Evolutionary conservation across 176 grass and related monocot genomes (phyloP), one percentile per base, ranked within the genome.

Genomic region (Triticum turgidum): DNA sequence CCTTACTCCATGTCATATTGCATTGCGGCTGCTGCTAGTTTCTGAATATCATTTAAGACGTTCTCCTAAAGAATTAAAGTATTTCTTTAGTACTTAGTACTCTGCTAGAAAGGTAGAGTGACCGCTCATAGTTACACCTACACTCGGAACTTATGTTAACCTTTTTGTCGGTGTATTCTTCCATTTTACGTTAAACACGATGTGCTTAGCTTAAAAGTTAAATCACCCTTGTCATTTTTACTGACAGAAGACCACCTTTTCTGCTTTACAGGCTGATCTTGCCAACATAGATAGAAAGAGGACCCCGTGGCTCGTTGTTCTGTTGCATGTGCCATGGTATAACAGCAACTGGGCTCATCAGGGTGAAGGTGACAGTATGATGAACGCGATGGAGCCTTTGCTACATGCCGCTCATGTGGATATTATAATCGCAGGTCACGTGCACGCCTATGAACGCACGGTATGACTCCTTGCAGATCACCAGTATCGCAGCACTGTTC

Each of bases 321-420:
- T 92, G 61, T 89, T 95, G 71, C 96, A 98, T 72, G 93, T 76
- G 15, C 96, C 96, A 64, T 98, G 96, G 96, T 98, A 98, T 78
- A 98, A 98, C 86, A 98, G 93, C 82, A 98, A 98, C 41, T 89
- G 84, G 86, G 96, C 96, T 21, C 96, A 98, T 90, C 86, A 91
- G 29, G 90, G 93, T 12, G 93, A 98, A 86, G 96, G 93, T 44
- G 88, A 92, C 69, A 80, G 54, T 21, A 96, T 98, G 96, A 98
- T 94, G 92, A 76, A 65, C 54, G 68, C 79, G 13, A 91, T 98
- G 93, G 96, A 98, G 21, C 78, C 88, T 47, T 92, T 98, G 88
- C 86, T 98, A 25, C 92, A 92, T 84, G 82, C 77, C 49, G 89
- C 91, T 88, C 86, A 89, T 80, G 93, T 91, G 33, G 96, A 98